Evolutionary conservation across 495 filamentous ascomycete species (phyloP).

Genomic region (Aspergillus egyptiacus): DNA sequence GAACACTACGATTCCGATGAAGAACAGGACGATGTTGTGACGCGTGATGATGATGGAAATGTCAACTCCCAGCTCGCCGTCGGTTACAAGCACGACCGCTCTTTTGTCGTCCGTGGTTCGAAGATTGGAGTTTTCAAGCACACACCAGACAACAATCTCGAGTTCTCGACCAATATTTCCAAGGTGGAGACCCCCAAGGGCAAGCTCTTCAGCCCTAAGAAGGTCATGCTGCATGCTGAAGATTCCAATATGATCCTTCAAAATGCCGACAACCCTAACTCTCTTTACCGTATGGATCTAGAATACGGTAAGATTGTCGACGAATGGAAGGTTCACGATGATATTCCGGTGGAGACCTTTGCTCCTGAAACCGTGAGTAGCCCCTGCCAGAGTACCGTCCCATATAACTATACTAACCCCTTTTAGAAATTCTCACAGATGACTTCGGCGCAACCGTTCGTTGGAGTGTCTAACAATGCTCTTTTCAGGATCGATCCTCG

Average conservation of each 20-base stretch:
- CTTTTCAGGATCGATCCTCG: constrained; percentile 94
- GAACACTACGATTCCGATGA: constrained; percentile 91
- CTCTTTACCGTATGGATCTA: constrained; percentile 94
- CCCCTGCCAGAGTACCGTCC: not conserved
- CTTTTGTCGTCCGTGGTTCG: constrained; percentile 91
- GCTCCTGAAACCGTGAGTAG: constrained; percentile 71
- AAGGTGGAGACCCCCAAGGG: constrained; percentile 89
- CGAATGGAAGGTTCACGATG: constrained; percentile 98
- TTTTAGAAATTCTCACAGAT: constrained; percentile 90
- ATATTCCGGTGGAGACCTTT: constrained; percentile 86
- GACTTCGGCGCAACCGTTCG: constrained; percentile 89
- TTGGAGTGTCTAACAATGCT: constrained; percentile 85
- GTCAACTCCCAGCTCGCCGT: constrained; percentile 96
- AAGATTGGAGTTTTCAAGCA: constrained; percentile 99
- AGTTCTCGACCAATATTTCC: constrained; percentile 96
- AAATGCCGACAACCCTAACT: constrained; percentile 76
- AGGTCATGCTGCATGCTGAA: constrained; percentile 95
- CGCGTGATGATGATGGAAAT: constrained; percentile 67
- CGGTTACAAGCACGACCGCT: constrained; percentile 94
- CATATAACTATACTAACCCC: constrained; percentile 17
- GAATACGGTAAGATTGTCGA: constrained; percentile 99
- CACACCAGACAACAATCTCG: constrained; percentile 81
- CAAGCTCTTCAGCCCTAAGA: constrained; percentile 85
- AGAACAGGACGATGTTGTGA: constrained; percentile 77
- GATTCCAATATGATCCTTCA: constrained; percentile 92